Evolutionary conservation across 495 filamentous ascomycete species (phyloP).

Genomic region (Thozetella sp.): DNA sequence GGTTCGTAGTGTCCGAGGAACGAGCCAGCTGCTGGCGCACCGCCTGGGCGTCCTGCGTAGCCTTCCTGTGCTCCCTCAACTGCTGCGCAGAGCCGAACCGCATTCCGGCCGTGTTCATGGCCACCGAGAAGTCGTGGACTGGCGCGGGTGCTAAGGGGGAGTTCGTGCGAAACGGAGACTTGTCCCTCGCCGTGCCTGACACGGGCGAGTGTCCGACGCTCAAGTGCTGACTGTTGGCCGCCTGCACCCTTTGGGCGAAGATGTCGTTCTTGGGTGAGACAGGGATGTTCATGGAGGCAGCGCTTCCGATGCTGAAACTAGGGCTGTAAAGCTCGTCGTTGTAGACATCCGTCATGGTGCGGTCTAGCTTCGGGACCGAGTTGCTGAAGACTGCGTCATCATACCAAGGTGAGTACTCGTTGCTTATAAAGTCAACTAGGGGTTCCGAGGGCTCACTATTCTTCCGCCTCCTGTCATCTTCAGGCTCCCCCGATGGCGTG

Average conservation of each 20-base stretch:
- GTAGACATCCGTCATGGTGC: slow-evolving; percentile 84
- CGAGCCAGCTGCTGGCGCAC: slow-evolving; percentile 52
- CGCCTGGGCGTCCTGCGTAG: slow-evolving; percentile 56
- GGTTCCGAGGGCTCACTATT: slow-evolving; percentile 43
- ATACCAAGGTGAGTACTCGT: slow-evolving; percentile 37
- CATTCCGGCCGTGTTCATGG: slow-evolving; percentile 32
- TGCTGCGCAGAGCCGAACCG: slow-evolving; percentile 59
- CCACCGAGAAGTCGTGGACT: slow-evolving; percentile 41
- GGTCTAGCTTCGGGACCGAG: slow-evolving; percentile 74
- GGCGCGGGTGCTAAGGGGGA: slow-evolving; percentile 64
- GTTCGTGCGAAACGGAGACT: slow-evolving; percentile 80
- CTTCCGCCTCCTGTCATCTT: slow-evolving; percentile 46
- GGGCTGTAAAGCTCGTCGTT: slow-evolving; percentile 86
- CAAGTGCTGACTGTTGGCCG: slow-evolving; percentile 73
- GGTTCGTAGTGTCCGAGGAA: slow-evolving; percentile 49
- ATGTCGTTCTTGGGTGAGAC: slow-evolving; percentile 63
- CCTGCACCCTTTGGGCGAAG: slow-evolving; percentile 75
- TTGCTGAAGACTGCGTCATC: slow-evolving; percentile 47
- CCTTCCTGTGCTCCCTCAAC: slow-evolving; percentile 60
- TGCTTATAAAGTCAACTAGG: slow-evolving; percentile 52
- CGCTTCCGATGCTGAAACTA: slow-evolving; percentile 54
- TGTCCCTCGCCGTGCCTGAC: slow-evolving; percentile 59
- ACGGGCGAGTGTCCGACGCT: slow-evolving; percentile 54
- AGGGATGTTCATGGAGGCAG: slow-evolving; percentile 44
- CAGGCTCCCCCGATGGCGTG: slow-evolving; percentile 49